Conservation (phyloP, 1,284 basidiomycete genomes). For the Coniferiporia sulphurascens region DNA sequence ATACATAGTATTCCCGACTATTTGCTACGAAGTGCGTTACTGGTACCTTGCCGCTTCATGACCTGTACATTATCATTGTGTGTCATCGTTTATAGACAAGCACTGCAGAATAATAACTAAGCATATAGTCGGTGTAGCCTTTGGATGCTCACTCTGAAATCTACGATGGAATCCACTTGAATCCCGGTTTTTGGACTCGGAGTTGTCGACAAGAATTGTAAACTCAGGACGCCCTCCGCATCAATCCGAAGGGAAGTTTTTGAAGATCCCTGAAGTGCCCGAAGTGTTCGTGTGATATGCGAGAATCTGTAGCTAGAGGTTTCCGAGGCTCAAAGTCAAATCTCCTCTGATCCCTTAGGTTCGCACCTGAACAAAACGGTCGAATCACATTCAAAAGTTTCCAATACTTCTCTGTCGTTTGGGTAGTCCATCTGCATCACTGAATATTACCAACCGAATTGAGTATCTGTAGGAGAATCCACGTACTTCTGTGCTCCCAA, state of each 20-base stretch:
- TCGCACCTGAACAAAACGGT: constrained; percentile 70
- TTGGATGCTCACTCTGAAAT: constrained; percentile 69
- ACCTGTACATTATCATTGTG: not conserved
- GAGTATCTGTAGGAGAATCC: not conserved
- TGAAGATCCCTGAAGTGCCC: constrained; percentile 73
- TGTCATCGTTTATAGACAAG: constrained; percentile 13
- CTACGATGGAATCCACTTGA: constrained; percentile 64
- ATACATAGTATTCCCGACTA: not conserved
- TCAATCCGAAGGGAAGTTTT: constrained; percentile 87
- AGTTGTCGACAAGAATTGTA: constrained; percentile 84
- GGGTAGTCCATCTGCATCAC: constrained; percentile 82
- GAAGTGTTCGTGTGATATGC: constrained; percentile 64
- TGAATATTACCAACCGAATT: not conserved
- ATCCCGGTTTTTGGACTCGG: constrained; percentile 42
- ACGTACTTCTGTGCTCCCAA: constrained; percentile 78
- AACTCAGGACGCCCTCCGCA: constrained; percentile 68
- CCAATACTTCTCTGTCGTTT: constrained; percentile 84
- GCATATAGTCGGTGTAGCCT: not conserved
- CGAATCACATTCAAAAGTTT: constrained; percentile 76
- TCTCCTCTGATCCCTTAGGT: not conserved
- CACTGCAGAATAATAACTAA: constrained; percentile 23
- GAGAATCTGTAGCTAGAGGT: constrained; percentile 70
- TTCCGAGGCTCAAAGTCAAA: not conserved
- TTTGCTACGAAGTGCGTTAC: not conserved
- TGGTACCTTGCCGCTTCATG: not conserved